Evolutionary conservation across 2,329 filamentous ascomycete genomes (phyloP).

Genomic region (Alternaria angustiovoidea): DNA sequence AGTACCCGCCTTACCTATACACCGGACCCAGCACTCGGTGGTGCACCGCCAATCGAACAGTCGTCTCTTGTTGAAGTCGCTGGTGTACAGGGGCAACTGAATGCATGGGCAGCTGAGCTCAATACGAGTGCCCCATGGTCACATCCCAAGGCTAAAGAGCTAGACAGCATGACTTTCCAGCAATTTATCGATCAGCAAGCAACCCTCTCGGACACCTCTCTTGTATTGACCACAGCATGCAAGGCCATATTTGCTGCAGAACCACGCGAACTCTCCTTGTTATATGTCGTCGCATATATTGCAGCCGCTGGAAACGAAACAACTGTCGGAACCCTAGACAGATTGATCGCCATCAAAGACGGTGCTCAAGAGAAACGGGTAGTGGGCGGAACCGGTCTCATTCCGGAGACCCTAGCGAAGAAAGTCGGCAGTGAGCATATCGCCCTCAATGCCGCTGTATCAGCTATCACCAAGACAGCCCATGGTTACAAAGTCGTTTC

Average conservation of each 20-base stretch:
- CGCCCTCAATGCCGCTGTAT: conserved; percentile 26
- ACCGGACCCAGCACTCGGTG: conserved; percentile 19
- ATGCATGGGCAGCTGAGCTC: conserved; percentile 29
- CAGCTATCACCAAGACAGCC: conserved; percentile 20
- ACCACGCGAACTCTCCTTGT: conserved; percentile 21
- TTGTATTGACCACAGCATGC: conserved; percentile 19
- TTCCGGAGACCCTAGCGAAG: conserved; percentile 25
- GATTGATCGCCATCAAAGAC: conserved; percentile 18
- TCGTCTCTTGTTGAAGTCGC: conserved; percentile 21
- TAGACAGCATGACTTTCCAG: conserved; percentile 25
- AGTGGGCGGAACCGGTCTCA: conserved; percentile 31
- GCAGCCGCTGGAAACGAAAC: conserved; percentile 31
- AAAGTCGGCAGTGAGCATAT: conserved; percentile 25
- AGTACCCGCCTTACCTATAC: conserved; percentile 17
- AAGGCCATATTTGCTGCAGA: conserved; percentile 26
- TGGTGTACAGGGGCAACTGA: conserved; percentile 18
- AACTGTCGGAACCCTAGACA: conserved; percentile 18
- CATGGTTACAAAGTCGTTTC: conserved; percentile 25
- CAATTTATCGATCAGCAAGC: conserved; percentile 13
- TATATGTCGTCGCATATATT: conserved; percentile 32
- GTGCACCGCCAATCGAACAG: conserved; percentile 20
- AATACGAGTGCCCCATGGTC: conserved; percentile 27
- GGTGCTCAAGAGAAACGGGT: conserved; percentile 32
- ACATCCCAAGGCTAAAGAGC: conserved; percentile 19
- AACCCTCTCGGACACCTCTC: conserved; percentile 15